Evolutionary conservation across 208 protist species (phyloP), one percentile per base, ranked within the genome.

Genomic region (Leishmania guyanensis): DNA sequence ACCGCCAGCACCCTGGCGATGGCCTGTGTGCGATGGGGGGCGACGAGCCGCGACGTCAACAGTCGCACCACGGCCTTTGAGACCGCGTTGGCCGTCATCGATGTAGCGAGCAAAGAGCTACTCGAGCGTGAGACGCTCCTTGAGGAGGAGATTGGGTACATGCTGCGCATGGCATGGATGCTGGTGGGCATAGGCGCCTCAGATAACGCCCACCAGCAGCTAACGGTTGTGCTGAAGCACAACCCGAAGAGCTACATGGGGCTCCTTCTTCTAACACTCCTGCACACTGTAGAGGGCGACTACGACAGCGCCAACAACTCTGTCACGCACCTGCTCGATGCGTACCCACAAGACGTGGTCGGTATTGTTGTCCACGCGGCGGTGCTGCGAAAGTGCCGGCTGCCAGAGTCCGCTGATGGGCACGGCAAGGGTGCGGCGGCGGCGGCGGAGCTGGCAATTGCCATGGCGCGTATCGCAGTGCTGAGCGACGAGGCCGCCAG

Each of bases 121-220:
- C 76, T 85, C 6, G 69, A 75, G 3, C 48, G 16, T 6, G 78
- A 74, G 20, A 10, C 75, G 43, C 73, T 84, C 68, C 48, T 78
- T 3, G 76, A 51, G 26, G 88, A 93, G 46, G 75, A 88, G 5
- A 33, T 75, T n/a, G 70, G 82, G 39, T 89, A 89, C 60, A 71
- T 89, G 16, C 54, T 80, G 26, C 90, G 91, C 50, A 85, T 89
- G 76, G 65, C 85, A 5, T 96, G 93, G 93, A 80, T 96, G 71
- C 78, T 92, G 53, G 91, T 86, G 3, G 60, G 89, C 39, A 75
- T 94, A 16, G 90, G 91, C 3, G 84, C 90, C 5, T 54, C 62
- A 12, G 73, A 82, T 16, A 73, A 68, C 16, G 88, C 88, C 26
- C 75, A 79, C 10, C 56, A 50, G 54, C 70, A 86, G 20, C 82